phyloP scores from a whole-genome alignment of 192 early-diverging fungal species.

The Lunasporangiospora selenospora region DNA sequence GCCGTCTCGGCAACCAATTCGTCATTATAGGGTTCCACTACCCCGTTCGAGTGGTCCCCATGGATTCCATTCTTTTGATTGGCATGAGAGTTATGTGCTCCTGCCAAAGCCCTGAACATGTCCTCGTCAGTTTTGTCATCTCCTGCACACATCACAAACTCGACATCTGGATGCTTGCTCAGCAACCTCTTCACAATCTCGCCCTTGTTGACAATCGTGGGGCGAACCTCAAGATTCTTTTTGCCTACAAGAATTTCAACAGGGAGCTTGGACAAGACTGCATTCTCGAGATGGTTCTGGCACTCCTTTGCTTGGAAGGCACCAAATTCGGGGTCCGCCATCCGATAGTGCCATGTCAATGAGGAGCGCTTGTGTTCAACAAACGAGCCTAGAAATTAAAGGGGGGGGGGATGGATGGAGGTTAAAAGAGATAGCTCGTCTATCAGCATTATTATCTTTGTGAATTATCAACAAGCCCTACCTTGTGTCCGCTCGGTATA shows the following conservation, averaged over 20 bases:
- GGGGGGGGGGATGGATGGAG: too few relatives aligned
- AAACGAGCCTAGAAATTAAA: slow-evolving; percentile 58
- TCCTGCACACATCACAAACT: slow-evolving; percentile 95
- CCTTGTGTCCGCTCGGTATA: slow-evolving; percentile 94
- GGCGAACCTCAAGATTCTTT: slow-evolving; percentile 95
- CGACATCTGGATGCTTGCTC: slow-evolving; percentile 65
- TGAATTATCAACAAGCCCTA: too few relatives aligned
- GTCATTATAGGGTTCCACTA: slow-evolving; percentile 27
- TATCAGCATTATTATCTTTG: too few relatives aligned
- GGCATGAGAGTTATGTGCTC: slow-evolving; percentile 10
- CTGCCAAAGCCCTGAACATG: slow-evolving; percentile 85
- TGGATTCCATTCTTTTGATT: neutral
- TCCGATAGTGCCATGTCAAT: slow-evolving; percentile 96
- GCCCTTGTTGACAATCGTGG: slow-evolving; percentile 93
- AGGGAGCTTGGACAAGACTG: slow-evolving; percentile 92
- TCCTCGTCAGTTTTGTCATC: slow-evolving; percentile 98
- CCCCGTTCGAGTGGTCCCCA: neutral
- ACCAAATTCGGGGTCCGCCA: slow-evolving; percentile 94
- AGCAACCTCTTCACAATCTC: slow-evolving; percentile 94
- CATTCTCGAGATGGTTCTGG: slow-evolving; percentile 92
- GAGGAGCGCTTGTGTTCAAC: slow-evolving; percentile 93
- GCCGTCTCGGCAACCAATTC: slow-evolving; percentile 31
- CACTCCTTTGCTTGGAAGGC: slow-evolving; percentile 98
- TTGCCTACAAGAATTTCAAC: slow-evolving; percentile 96
- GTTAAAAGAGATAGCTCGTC: too few relatives aligned